phyloP scores from a whole-genome alignment of 139 green algal species.

The Closterium sp. region DNA sequence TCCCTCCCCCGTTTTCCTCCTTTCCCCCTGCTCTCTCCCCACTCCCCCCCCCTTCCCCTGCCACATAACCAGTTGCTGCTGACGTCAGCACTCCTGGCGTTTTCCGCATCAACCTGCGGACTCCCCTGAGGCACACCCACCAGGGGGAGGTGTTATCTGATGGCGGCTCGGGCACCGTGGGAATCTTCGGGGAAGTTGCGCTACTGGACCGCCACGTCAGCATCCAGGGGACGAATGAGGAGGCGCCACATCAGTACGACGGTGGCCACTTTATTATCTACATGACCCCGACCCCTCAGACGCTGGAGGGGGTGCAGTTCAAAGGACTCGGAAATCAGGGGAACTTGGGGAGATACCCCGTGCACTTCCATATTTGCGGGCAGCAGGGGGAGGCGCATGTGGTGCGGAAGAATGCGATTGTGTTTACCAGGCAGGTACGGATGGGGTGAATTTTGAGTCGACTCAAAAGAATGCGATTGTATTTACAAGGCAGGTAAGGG shows the following conservation, averaged over 20 bases:
- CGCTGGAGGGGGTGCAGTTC: conserved; percentile 12
- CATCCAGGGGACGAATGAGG: background rate
- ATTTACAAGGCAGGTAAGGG: background rate
- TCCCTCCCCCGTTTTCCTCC: too few relatives aligned
- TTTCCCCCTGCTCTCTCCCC: too few relatives aligned
- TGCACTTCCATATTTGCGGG: conserved; percentile 65
- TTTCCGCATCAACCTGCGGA: background rate
- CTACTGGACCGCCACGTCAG: background rate
- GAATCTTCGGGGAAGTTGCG: background rate
- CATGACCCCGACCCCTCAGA: background rate
- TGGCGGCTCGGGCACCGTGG: background rate
- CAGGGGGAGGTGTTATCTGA: background rate
- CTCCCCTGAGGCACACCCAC: background rate
- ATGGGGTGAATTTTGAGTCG: too few relatives aligned
- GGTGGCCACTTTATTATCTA: conserved; percentile 28
- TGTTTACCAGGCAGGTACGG: background rate
- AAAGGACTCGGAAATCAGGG: conserved; percentile 15
- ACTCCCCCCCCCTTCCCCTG: background rate
- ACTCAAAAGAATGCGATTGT: background rate
- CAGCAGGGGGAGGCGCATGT: background rate
- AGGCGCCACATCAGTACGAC: background rate
- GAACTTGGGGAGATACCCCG: conserved; percentile 57
- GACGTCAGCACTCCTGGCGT: background rate
- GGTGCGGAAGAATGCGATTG: background rate
- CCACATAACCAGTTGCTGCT: background rate